phyloP scores from a whole-genome alignment of 1,284 basidiomycete species.

The Irpex sp. region DNA sequence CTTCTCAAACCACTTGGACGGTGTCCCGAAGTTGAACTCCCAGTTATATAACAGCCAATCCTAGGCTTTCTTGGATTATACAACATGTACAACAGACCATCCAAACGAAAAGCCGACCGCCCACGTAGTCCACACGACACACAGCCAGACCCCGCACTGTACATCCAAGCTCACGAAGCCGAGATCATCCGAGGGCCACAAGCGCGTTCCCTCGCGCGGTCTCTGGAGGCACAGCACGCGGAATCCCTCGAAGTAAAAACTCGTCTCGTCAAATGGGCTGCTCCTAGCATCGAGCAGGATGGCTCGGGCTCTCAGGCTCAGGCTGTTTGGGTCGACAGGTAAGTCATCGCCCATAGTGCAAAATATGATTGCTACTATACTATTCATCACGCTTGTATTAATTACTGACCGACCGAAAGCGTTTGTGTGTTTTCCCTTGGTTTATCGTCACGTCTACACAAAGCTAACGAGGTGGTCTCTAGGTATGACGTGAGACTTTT shows the following conservation, averaged over 20 bases:
- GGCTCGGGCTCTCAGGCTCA: slow-evolving; percentile 2
- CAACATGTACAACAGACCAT: neutral
- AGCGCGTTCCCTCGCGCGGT: slow-evolving; percentile 37
- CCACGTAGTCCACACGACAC: neutral
- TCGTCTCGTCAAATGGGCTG: neutral
- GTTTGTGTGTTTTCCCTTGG: neutral
- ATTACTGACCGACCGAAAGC: neutral
- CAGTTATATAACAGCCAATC: neutral
- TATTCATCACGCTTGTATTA: neutral
- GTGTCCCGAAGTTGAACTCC: too few species aligned
- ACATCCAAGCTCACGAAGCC: slow-evolving; percentile 66
- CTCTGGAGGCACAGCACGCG: slow-evolving; percentile 40
- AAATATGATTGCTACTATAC: neutral
- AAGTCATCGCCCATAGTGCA: slow-evolving; percentile 28
- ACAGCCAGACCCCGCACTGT: slow-evolving; percentile 31
- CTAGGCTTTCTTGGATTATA: neutral
- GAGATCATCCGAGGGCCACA: slow-evolving; percentile 51
- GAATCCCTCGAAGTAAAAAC: slow-evolving; percentile 8
- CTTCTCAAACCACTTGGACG: too few species aligned
- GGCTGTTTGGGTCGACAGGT: slow-evolving; percentile 61
- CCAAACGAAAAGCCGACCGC: neutral
- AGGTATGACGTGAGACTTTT: slow-evolving; percentile 82
- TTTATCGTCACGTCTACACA: too few species aligned
- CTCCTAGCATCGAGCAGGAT: neutral
- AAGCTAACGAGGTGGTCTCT: slow-evolving; percentile 11